phyloP scores from a whole-genome alignment of 306 rosid species.

The Cyclanthera cordifolia region DNA sequence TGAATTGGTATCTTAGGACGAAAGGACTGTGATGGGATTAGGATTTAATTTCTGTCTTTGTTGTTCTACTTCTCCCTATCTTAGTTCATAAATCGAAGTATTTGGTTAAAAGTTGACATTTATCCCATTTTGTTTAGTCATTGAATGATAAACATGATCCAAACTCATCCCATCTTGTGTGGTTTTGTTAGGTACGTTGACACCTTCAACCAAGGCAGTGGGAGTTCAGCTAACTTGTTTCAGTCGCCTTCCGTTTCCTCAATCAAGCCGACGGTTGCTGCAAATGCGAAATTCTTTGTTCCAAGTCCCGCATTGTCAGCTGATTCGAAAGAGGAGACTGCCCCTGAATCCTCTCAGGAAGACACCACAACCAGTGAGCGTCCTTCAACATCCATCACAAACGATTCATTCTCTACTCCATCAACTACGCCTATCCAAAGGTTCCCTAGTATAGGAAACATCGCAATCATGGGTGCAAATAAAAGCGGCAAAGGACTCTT shows the following conservation, averaged over 20 bases:
- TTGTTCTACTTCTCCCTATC: neutral
- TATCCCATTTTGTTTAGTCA: neutral
- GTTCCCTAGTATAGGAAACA: conserved; percentile 57
- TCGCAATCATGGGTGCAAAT: conserved; percentile 26
- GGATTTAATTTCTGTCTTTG: neutral
- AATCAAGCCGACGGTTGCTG: conserved; percentile 45
- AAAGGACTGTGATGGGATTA: neutral
- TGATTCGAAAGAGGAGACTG: conserved; percentile 45
- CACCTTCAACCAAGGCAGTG: conserved; percentile 77
- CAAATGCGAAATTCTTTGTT: conserved; percentile 66
- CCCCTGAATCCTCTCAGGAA: conserved; percentile 56
- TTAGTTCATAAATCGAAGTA: neutral
- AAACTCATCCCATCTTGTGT: conserved; percentile 7
- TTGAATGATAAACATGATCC: neutral
- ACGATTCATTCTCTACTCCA: conserved; percentile 29
- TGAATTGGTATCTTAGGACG: neutral
- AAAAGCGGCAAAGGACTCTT: conserved; percentile 15
- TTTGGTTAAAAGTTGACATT: neutral
- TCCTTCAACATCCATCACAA: conserved; percentile 35
- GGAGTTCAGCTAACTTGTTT: conserved; percentile 52
- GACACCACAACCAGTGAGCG: conserved; percentile 21
- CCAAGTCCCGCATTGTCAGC: conserved; percentile 45
- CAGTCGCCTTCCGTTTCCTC: conserved; percentile 58
- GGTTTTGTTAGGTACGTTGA: conserved; percentile 69
- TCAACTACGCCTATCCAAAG: conserved; percentile 28